Evolutionary conservation across 169 alveolate species (phyloP), one percentile per base, ranked within the genome.

Genomic region (Plasmodium adleri): DNA sequence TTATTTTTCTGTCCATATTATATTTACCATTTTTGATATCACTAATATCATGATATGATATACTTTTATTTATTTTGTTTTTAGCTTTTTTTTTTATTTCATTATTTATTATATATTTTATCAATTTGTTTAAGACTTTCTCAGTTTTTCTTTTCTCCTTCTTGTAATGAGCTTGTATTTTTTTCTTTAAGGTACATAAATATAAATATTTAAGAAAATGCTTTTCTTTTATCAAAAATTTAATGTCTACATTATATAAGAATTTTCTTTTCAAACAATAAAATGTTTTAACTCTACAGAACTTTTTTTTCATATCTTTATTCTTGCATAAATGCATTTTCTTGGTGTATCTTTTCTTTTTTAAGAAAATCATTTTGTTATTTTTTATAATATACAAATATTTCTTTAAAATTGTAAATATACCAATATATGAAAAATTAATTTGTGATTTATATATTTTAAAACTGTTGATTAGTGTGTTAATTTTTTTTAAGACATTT

Each of bases 371-470:
- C 20, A 80, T 63, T 12, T 43, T 68, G 4, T 68, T 63, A 47
- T 68, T 80, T 72, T 56, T 70, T 80, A 72, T 26, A 32, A 80
- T 45, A 62, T 80, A 80, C 32, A 39, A 43, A 39, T 80, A 80
- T 47, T 80, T 80, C 17, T 43, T 80, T 15, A 80, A 49, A 72
- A 68, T 80, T 10, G 90, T 15, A 9, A 13, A 20, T 17, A 80
- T 68, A 54, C 90, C 90, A 12, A 80, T 52, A 26, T 80, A 80
- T 5, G 67, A 72, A 24, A 54, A 20, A 17, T 80, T 80, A 67
- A 24, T n/a, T 80, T 56, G 7, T 39, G 43, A 47, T 32, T 66
- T 68, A 10, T 80, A 32, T 15, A 80, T 80, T 68, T 68, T 80
- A 32, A 54, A 70, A 28, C 39, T 1, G 8, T 63, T 63, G 12